Evolutionary conservation across 768 basidiomycete species (phyloP).

Genomic region (Phallus indusiatus): DNA sequence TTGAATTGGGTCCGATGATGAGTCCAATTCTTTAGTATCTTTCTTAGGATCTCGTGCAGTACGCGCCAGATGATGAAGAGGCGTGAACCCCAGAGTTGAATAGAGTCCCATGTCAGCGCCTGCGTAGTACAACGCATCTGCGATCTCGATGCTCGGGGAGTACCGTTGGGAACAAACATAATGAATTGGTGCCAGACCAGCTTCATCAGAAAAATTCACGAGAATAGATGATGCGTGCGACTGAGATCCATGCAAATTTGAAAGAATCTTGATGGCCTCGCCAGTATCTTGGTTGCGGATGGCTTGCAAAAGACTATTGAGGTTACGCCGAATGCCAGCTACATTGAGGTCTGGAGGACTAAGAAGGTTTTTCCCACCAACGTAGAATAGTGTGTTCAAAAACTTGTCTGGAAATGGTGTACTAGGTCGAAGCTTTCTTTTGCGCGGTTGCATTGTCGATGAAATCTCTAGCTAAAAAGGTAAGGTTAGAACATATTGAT

Average conservation of each 20-base stretch:
- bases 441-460: not conserved
- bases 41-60: conserved; percentile 9
- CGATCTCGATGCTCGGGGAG: conserved; percentile 45
- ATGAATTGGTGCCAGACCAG: conserved; percentile 69
- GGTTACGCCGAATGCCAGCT: not conserved
- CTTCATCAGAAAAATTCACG: conserved; percentile 57
- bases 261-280: not conserved
- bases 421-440: not conserved
- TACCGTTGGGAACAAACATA: conserved; percentile 47
- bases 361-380: not conserved
- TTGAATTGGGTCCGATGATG: not conserved
- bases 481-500: not conserved
- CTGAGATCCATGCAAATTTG: not conserved
- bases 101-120: conserved; percentile 69
- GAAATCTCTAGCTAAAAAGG: not conserved
- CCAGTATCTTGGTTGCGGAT: not conserved
- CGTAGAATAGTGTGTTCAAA: not conserved
- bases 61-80: conserved; percentile 17
- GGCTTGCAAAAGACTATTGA: not conserved
- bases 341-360: conserved; percentile 1
- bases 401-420: not conserved
- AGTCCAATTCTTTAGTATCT: not conserved
- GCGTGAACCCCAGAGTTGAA: conserved; percentile 41
- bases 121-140: conserved; percentile 66
- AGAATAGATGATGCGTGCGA: conserved; percentile 34